Percentiles rank a stretch among this genome's conserved stretches.
These are phyloP conservation scores for Fusarium pseudocircinatum DNA, from an alignment of 2,329 filamentous ascomycete species.

Conservation along the genomic window DNA sequence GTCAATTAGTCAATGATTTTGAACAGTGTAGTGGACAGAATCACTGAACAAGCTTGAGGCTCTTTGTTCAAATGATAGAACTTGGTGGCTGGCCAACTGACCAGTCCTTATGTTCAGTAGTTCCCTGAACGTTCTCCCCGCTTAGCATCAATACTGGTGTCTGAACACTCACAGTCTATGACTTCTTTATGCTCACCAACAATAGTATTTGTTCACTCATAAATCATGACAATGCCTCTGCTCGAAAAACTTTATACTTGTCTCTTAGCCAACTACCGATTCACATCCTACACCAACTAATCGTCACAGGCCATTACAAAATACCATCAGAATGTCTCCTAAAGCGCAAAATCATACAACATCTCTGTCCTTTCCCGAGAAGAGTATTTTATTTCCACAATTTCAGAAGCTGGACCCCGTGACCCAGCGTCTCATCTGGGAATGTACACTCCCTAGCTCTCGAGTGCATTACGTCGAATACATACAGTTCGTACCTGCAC, in stretches of 20 bases:
- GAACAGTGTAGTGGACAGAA: neutral
- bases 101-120: neutral
- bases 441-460: neutral
- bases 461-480: neutral
- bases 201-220: neutral
- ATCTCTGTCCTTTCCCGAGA: accelerated
- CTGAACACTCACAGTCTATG: neutral
- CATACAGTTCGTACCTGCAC: neutral
- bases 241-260: neutral
- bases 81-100: neutral
- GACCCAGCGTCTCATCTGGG: neutral
- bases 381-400: neutral
- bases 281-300: neutral
- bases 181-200: neutral
- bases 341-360: neutral
- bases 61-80: neutral
- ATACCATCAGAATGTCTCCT: neutral
- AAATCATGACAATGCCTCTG: neutral
- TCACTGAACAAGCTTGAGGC: neutral
- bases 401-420: neutral
- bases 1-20: neutral
- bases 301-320: neutral
- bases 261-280: neutral
- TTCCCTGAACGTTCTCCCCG: neutral
- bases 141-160: neutral